Evolutionary conservation across 2,329 filamentous ascomycete genomes (phyloP).

Genomic region (Lecanoromycetidae sp.): DNA sequence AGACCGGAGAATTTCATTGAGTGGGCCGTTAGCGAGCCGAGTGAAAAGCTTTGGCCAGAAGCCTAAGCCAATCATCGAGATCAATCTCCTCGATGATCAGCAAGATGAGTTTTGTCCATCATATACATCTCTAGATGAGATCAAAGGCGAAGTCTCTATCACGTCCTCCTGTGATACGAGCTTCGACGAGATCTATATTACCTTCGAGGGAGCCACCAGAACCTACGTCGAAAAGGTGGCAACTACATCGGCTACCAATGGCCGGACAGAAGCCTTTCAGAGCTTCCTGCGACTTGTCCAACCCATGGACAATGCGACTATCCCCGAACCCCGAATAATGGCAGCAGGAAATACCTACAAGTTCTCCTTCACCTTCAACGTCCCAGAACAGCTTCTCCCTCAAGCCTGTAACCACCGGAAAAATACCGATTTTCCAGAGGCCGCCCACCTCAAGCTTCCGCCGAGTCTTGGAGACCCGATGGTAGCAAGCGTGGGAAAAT

Average conservation of each 20-base stretch:
- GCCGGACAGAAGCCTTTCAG: conserved; percentile 44
- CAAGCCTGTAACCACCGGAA: conserved; percentile 45
- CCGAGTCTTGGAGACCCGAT: conserved; percentile 50
- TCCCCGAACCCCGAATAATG: conserved; percentile 44
- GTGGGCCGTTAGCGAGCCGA: conserved; percentile 3
- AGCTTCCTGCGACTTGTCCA: conserved; percentile 51
- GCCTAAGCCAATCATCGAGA: conserved; percentile 13
- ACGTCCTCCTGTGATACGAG: conserved; percentile 39
- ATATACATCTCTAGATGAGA: conserved; percentile 46
- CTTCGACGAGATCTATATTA: conserved; percentile 48
- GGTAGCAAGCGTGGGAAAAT: conserved; percentile 35
- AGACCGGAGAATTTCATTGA: conserved; percentile 5
- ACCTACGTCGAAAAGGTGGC: conserved; percentile 45
- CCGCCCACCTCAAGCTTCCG: conserved; percentile 46
- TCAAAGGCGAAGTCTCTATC: conserved; percentile 43
- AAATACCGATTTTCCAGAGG: conserved; percentile 39
- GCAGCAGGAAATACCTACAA: conserved; percentile 44
- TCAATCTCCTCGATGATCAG: conserved; percentile 21
- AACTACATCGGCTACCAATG: conserved; percentile 39
- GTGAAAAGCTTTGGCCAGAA: conserved; percentile 11
- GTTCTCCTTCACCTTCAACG: conserved; percentile 52
- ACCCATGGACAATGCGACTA: conserved; percentile 41
- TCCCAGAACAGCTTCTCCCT: conserved; percentile 49
- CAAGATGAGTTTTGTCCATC: conserved; percentile 31
- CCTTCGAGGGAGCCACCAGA: conserved; percentile 43